Evolutionary conservation across 106 monocot species (phyloP), one percentile per base, ranked within the genome.

Genomic region (Apostasia ramifera): DNA sequence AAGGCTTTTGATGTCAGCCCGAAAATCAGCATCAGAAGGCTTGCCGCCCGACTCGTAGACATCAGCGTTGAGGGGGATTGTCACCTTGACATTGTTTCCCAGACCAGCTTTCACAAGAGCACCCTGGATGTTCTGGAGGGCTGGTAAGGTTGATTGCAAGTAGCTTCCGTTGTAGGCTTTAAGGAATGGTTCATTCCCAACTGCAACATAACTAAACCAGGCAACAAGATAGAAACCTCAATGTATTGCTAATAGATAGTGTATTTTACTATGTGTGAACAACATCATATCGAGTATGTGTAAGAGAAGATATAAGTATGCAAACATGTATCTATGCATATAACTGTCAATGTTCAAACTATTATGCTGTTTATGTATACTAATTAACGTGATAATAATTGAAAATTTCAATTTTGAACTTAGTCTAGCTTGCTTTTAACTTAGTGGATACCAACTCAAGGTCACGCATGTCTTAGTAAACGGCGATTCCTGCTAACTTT

Each of bases 11-110:
- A 95, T 95, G 70, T 95, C 82, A 0, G 84, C 2, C 9, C 95
- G 88, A 55, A 95, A 95, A 63, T 95, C 91, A 1, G 91, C 95
- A 10, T 72, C 84, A 0, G 95, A 95, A 40, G 95, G 95, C 51
- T 79, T 71, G 6, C 77, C 78, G 8, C 78, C 39, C 3, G 91
- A 88, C 37, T 77, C 14, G 40, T 95, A 95, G 57, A 91, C 95
- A 44, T 86, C 91, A 8, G 95, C 95, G 53, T 95, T 95, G 9
- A 86, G 78, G 6, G 95, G 95, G 70, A 84, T 56, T 1, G 95
- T 92, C 74, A 77, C 86, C 52, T 95, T 95, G 48, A 95, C 80
- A 61, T 81, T 73, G 68, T 39, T 84, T 72, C 76, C 74, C 6
- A 95, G 70, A 6, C 91, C 86, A 6, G 95, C 91, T 74, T 88